Percentiles rank a stretch among this genome's conserved stretches.
Evolutionary conservation across 441 rosid species (phyloP).

Genomic region (Pelargonium citronellum): DNA sequence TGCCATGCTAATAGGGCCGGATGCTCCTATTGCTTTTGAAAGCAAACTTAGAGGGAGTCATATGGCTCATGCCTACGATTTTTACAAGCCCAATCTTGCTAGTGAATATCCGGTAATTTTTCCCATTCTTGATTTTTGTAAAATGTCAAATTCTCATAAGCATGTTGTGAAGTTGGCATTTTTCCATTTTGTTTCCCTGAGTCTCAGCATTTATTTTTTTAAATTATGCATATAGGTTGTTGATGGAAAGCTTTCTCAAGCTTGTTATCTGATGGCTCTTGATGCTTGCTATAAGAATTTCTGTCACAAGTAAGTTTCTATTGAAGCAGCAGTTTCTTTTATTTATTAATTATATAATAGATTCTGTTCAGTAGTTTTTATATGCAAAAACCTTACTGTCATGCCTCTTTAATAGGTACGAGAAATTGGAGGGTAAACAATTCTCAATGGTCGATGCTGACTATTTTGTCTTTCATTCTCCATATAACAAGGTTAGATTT

Average conservation of each 20-base stretch:
- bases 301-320: slow-evolving; percentile 61
- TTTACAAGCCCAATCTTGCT: slow-evolving; percentile 96
- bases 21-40: slow-evolving; percentile 89
- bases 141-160: background rate
- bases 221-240: slow-evolving; percentile 59
- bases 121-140: background rate
- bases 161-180: background rate
- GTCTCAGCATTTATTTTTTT: background rate
- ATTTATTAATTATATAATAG: background rate
- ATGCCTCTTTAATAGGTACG: slow-evolving; percentile 45
- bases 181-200: background rate
- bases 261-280: slow-evolving; percentile 96
- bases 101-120: slow-evolving; percentile 92
- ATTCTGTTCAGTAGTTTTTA: background rate
- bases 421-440: slow-evolving; percentile 72
- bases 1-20: slow-evolving; percentile 85
- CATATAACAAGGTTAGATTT: slow-evolving; percentile 78
- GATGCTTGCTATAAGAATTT: slow-evolving; percentile 82
- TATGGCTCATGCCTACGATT: slow-evolving; percentile 95
- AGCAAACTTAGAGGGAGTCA: slow-evolving; percentile 89
- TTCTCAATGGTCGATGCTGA: slow-evolving; percentile 74
- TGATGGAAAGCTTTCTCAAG: slow-evolving; percentile 98
- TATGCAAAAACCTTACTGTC: slow-evolving; percentile 15
- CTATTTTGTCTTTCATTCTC: slow-evolving; percentile 85
- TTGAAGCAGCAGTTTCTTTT: slow-evolving; percentile 13